Evolutionary conservation across 129 eudicot genomes (phyloP).

Genomic region (sunflower (Helianthus annuus)): HanXRQr2.0-SUNRISE NC_035435.2:171001872-171002371

Average conservation of each 20-base stretch:
- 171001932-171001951: slow-evolving; percentile 9
- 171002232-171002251: too few relatives aligned
- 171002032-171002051: slow-evolving; percentile 19
- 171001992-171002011: slow-evolving; percentile 31
- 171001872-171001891: slow-evolving; percentile 21
- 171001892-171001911: not conserved
- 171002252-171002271: too few relatives aligned
- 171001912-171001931: slow-evolving; percentile 23
- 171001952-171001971: slow-evolving; percentile 14
- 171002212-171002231: slow-evolving; percentile 19
- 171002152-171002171: not conserved
- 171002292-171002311: slow-evolving; percentile 69
- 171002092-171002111: slow-evolving; percentile 31
- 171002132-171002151: slow-evolving; percentile 34
- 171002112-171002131: slow-evolving; percentile 58
- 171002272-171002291: slow-evolving; percentile 49
- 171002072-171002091: slow-evolving; percentile 43
- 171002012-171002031: slow-evolving; percentile 35
- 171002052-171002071: slow-evolving; percentile 55
- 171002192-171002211: not conserved
- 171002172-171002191: not conserved
- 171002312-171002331: slow-evolving; percentile 42
- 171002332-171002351: too few relatives aligned
- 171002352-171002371: too few relatives aligned
- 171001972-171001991: not conserved